Conservation (phyloP, 2,329 filamentous ascomycete genomes). For the Diaporthe vexans region DNA sequence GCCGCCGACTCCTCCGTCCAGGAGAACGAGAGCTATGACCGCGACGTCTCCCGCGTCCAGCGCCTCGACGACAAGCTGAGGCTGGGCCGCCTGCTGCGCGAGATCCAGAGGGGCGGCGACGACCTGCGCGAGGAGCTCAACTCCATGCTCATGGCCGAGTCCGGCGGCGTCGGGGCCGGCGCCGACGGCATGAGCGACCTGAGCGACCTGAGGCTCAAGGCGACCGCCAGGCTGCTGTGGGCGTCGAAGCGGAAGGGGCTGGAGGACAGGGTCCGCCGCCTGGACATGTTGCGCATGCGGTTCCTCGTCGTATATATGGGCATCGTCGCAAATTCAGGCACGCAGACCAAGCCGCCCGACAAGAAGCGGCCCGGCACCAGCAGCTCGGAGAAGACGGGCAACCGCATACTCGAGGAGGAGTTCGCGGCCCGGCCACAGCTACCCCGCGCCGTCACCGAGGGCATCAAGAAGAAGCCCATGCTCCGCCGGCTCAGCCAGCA, state of each 20-base stretch:
- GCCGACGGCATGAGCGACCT: conserved; percentile 41
- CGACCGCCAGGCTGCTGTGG: conserved; percentile 69
- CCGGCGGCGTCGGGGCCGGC: conserved; percentile 51
- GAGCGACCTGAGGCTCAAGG: conserved; percentile 55
- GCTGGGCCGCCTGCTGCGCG: conserved; percentile 68
- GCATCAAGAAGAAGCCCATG: conserved; percentile 61
- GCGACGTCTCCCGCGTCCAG: conserved; percentile 69
- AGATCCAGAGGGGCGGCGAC: conserved; percentile 73
- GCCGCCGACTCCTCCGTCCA: conserved; percentile 72
- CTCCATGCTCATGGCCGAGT: conserved; percentile 62
- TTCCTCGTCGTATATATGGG: conserved; percentile 76
- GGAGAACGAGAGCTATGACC: conserved; percentile 75
- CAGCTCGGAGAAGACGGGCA: conserved; percentile 50
- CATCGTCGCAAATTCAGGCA: conserved; percentile 61
- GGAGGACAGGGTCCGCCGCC: conserved; percentile 69
- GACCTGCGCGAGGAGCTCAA: conserved; percentile 73
- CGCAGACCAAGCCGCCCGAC: conserved; percentile 54
- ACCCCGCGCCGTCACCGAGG: conserved; percentile 59
- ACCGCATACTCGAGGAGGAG: conserved; percentile 45
- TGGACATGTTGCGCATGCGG: conserved; percentile 74
- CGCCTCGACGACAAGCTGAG: conserved; percentile 74
- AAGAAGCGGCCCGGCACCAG: conserved; percentile 45
- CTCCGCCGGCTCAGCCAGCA: conserved; percentile 68
- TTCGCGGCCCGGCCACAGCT: conserved; percentile 52
- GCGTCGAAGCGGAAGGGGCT: conserved; percentile 66